Base-by-base conservation (phyloP, 2,329 filamentous ascomycete species). In the Phoma herbarum region DNA sequence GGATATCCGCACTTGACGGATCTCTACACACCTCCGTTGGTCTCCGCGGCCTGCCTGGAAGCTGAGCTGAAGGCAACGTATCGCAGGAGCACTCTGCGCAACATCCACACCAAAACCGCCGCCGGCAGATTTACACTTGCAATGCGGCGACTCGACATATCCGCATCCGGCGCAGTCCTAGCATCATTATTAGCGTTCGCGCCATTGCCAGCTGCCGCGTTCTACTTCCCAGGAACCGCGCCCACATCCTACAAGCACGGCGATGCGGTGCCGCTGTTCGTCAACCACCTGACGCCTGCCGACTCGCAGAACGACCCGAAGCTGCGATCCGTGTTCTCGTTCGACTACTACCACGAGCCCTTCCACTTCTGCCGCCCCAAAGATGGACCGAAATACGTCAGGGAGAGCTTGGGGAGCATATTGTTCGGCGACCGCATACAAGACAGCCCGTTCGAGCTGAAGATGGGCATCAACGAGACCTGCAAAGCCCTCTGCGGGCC, bases 391-490 rank as follows among this genome's bases (percentile, higher is more conserved):
- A 78, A 93, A 75, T 86, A 90, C 81, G 87, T 96, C 22, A 89
- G 91, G 39, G 95, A 97, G 80, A 95, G 91, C 64, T 79, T 99
- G 63, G 95, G 95, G 23, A 97, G 94, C 82, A 99, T 99, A 74
- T 80, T 99, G 50, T 99, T 99, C 70, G 95, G 95, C 67, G 95
- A 99, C 80, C 88, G 95, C 56, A 99, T 99, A 80, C 92, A 92
- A 81, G 96, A 92, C n/a, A 98, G 94, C 33, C 92, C 94, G 0
- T 97, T 96, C 73, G 88, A 97, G 73, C 82, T 98, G 60, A 86
- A 87, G 66, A 97, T 99, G 93, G 87, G 81, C 54, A 82, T 87
- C 62, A 95, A 99, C 75, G 91, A 97, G 78, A 89, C 88, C 0
- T 99, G 95, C 82, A 95, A 94, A 77, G 78, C 85, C 16, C 83